Evolutionary conservation across 352 stramenopile genomes (phyloP), one percentile per base, ranked within the genome.

Genomic region (Phytophthora macrochlamydospora): DNA sequence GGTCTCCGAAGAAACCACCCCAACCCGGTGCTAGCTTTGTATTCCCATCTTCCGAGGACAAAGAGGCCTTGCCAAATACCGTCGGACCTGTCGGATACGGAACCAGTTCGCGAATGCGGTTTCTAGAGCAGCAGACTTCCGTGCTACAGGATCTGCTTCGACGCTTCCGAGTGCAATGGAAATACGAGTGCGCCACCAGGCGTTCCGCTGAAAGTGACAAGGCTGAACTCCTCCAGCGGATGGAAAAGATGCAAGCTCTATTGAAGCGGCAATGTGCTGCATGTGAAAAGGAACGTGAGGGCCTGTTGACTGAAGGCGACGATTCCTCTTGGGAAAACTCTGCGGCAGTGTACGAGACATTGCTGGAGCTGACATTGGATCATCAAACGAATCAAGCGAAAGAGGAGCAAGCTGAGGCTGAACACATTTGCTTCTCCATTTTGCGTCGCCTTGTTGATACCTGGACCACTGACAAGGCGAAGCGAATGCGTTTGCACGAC

Each of bases 381-480:
- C 72, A 64, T 0, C 59, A 67, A 31, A 62, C 46, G 14, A 24
- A 24, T 24, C 18, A 24, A 24, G 18, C 18, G 18, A 72, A 68
- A 55, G 71, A 87, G 11, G 72, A 83, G 14, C 66, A 85, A 24
- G 56, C 55, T 32, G 80, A 89, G 44, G 67, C 72, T 6, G 83
- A 91, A 37, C 64, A 79, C 24, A 62, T 85, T 8, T 91, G 79
- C 64, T 91, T 90, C 46, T 81, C 76, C 31, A 75, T 89, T 62
- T 63, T 91, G 38, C 76, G 74, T 2, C 75, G 75, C 0, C 63
- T 92, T 33, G 69, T 90, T 40, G 80, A 87, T 56, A 89, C 60
- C 62, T 91, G 83, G 81, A 90, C 83, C 13, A 79, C 74, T 14
- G 83, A 92, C 67, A 88, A 86, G 31, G 69, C 81, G n/a, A 90